These are phyloP conservation scores for Leptomonas seymouri DNA, from an alignment of 208 protist genomes.

Conservation along the genomic window DNA sequence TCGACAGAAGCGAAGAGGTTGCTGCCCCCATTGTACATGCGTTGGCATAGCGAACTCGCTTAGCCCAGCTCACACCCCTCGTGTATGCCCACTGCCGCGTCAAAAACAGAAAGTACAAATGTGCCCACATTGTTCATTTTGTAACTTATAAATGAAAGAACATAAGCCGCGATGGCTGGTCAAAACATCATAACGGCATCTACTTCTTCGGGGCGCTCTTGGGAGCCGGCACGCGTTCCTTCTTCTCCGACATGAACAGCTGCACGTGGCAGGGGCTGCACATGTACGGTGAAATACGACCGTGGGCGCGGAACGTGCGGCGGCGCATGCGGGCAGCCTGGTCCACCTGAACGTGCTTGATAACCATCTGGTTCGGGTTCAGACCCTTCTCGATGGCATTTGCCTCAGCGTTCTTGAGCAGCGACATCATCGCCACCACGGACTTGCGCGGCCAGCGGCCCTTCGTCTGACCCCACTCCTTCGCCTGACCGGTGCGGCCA, in stretches of 20 bases:
- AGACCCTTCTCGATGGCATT: constrained; percentile 91
- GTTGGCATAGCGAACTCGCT: too few species aligned
- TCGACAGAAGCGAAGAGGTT: too few species aligned
- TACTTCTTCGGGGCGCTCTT: constrained; percentile 89
- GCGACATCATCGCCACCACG: constrained; percentile 85
- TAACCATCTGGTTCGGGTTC: constrained; percentile 90
- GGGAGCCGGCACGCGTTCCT: constrained; percentile 80
- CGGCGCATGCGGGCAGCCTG: constrained; percentile 90
- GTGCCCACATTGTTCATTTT: too few species aligned
- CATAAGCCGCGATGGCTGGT: constrained; percentile 7
- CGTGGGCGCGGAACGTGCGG: constrained; percentile 96
- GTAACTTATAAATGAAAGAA: constrained; percentile 49
- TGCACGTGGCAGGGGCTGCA: constrained; percentile 92
- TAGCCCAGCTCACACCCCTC: too few species aligned
- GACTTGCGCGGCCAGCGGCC: constrained; percentile 96
- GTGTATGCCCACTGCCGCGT: background rate
- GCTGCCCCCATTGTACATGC: too few species aligned
- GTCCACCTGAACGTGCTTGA: constrained; percentile 95
- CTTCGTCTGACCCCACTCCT: constrained; percentile 93
- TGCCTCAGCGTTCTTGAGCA: constrained; percentile 94
- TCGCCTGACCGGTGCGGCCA: constrained; percentile 92
- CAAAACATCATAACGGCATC: constrained; percentile 19
- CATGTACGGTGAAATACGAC: constrained; percentile 95
- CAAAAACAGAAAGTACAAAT: background rate
- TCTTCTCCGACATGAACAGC: constrained; percentile 89